Percentiles rank a stretch among this genome's conserved stretches.
phyloP scores from a whole-genome alignment of 2,329 filamentous ascomycete species.

The Keithomyces neogunnii region DNA sequence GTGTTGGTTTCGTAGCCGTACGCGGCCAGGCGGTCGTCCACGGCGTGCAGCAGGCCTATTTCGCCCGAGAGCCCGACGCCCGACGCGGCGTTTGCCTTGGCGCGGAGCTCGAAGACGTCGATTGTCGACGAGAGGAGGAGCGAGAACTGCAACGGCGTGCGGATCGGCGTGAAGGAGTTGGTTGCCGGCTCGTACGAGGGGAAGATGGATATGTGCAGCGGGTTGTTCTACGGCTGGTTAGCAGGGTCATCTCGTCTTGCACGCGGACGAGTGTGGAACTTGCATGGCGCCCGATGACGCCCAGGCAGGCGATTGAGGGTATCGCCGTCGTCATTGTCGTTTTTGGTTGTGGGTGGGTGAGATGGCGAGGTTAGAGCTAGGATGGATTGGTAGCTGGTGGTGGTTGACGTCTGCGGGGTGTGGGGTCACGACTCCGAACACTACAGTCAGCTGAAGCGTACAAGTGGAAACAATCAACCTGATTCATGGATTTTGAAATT shows the following conservation, averaged over 20 bases:
- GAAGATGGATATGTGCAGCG: constrained; percentile 87
- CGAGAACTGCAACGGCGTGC: constrained; percentile 78
- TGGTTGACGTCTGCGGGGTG: constrained; percentile 3
- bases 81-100: constrained; percentile 54
- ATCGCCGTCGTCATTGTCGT: constrained; percentile 48
- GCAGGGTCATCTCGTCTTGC: not conserved
- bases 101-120: constrained; percentile 85
- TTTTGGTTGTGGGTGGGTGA: constrained; percentile 1
- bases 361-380: not conserved
- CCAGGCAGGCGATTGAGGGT: constrained; percentile 85
- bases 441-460: too few species aligned
- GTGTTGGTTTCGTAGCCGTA: constrained; percentile 98
- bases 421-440: too few species aligned
- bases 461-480: too few species aligned
- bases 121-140: constrained; percentile 86
- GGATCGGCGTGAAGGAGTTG: constrained; percentile 46
- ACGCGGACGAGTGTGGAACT: constrained; percentile 16
- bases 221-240: constrained; percentile 67
- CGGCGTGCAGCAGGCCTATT: constrained; percentile 81
- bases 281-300: constrained; percentile 89
- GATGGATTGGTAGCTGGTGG: not conserved
- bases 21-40: constrained; percentile 86
- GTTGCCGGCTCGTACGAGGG: constrained; percentile 57
- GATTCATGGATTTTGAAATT: too few species aligned
- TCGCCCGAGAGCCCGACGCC: constrained; percentile 61